Conservation (phyloP, 2,329 filamentous ascomycete species). For the Ustilaginoidea virens region DNA sequence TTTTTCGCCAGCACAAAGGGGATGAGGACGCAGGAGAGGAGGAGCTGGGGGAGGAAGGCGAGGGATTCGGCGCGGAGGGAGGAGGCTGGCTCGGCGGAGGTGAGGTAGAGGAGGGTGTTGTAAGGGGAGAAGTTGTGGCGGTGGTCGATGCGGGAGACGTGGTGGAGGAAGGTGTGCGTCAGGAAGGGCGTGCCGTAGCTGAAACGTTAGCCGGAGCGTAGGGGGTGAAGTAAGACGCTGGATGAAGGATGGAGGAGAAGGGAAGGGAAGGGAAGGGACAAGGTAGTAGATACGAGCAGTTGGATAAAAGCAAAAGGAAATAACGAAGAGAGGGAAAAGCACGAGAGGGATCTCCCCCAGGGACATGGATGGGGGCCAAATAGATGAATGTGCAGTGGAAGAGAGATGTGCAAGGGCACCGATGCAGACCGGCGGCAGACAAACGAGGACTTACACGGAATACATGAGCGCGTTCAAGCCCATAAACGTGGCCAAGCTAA, state of each 20-base stretch:
- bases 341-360: too few relatives aligned
- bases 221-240: background rate
- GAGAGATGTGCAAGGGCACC: too few relatives aligned
- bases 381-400: too few relatives aligned
- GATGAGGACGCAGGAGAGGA: slow-evolving; percentile 63
- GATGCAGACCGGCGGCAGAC: too few relatives aligned
- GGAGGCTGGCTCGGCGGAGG: slow-evolving; percentile 44
- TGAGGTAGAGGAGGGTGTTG: slow-evolving; percentile 79
- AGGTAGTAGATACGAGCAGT: too few relatives aligned
- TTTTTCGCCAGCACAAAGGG: slow-evolving; percentile 65
- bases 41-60: slow-evolving; percentile 77
- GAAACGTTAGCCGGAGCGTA: slow-evolving; percentile 3
- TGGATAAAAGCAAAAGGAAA: too few relatives aligned
- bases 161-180: slow-evolving; percentile 82
- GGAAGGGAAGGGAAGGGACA: too few relatives aligned
- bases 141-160: slow-evolving; percentile 85
- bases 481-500: slow-evolving; percentile 59
- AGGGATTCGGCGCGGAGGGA: slow-evolving; percentile 51
- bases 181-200: slow-evolving; percentile 73
- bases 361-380: too few relatives aligned
- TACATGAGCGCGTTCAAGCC: slow-evolving; percentile 70
- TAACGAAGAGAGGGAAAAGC: too few relatives aligned
- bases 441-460: slow-evolving; percentile 47
- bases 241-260: background rate
- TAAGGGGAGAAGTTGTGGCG: slow-evolving; percentile 98